Conservation (phyloP, 805 yeast species). For the Yamadazyma insecticola region DNA sequence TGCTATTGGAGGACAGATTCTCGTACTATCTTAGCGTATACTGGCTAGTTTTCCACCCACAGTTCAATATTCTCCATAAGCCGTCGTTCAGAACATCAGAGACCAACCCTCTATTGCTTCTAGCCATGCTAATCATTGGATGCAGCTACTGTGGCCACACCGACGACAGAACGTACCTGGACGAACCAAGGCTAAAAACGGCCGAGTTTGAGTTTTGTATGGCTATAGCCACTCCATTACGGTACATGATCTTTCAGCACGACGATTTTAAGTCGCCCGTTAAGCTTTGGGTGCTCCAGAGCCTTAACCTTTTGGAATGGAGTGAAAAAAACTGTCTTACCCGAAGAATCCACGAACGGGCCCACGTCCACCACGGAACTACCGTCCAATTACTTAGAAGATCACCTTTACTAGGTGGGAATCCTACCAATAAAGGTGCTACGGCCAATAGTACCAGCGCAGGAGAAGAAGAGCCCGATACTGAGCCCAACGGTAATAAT, state of each 20-base stretch:
- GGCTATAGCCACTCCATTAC: conserved; percentile 50
- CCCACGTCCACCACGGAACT: conserved; percentile 84
- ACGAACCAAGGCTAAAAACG: conserved; percentile 15
- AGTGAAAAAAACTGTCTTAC: conserved; percentile 71
- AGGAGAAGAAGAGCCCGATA: conserved; percentile 31
- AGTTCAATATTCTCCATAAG: conserved; percentile 54
- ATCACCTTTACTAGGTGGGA: conserved; percentile 72
- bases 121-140: conserved; percentile 56
- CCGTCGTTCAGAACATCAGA: conserved; percentile 51
- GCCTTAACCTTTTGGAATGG: conserved; percentile 68
- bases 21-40: conserved; percentile 37
- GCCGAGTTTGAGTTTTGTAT: conserved; percentile 41
- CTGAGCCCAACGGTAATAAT: conserved; percentile 15
- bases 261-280: conserved; percentile 77
- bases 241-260: conserved; percentile 67
- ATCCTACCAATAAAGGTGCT: conserved; percentile 36
- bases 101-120: conserved; percentile 46
- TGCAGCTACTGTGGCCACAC: conserved; percentile 34
- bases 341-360: conserved; percentile 71
- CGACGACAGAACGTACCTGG: conserved; percentile 7
- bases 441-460: conserved; percentile 19
- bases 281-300: conserved; percentile 69
- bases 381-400: conserved; percentile 73
- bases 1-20: conserved; percentile 24
- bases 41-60: conserved; percentile 59